Conservation (phyloP, 2,329 filamentous ascomycete species). For the Colletotrichum horii region DNA sequence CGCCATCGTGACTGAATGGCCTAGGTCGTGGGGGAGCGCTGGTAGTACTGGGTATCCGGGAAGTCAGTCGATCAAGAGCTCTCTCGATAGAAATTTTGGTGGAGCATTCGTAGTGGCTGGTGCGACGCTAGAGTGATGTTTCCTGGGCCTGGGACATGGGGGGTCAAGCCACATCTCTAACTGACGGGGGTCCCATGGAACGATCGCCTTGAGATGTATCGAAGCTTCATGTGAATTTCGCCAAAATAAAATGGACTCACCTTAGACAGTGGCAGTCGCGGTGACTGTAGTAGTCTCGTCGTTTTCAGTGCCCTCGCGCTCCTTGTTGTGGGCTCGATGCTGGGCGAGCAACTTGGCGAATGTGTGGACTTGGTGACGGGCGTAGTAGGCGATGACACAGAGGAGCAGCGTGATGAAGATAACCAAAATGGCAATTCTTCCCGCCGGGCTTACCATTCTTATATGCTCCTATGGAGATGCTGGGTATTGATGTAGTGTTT, state of each 20-base stretch:
- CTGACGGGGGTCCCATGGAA: not conserved
- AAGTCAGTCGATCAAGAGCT: conserved; percentile 9
- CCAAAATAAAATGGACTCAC: not conserved
- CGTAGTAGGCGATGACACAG: conserved; percentile 32
- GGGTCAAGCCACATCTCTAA: conserved; percentile 18
- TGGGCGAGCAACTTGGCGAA: conserved; percentile 28
- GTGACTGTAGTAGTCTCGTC: not conserved
- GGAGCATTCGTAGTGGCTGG: conserved; percentile 19
- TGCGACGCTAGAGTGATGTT: not conserved
- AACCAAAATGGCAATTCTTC: conserved; percentile 35
- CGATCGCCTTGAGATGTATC: not conserved
- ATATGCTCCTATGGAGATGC: not conserved
- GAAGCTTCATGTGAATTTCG: not conserved
- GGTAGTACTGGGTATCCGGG: conserved; percentile 9
- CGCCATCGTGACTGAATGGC: not conserved
- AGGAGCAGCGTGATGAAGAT: conserved; percentile 34
- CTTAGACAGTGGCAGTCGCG: conserved; percentile 1
- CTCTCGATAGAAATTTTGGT: conserved; percentile 19
- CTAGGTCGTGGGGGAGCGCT: not conserved
- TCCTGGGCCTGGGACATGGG: not conserved
- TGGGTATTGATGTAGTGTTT: not conserved
- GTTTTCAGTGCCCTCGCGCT: not conserved
- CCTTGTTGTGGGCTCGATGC: not conserved
- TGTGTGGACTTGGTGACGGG: conserved; percentile 30
- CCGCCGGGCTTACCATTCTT: conserved; percentile 31